Conservation (phyloP, 352 stramenopile genomes). For the Plasmopara halstedii region DNA sequence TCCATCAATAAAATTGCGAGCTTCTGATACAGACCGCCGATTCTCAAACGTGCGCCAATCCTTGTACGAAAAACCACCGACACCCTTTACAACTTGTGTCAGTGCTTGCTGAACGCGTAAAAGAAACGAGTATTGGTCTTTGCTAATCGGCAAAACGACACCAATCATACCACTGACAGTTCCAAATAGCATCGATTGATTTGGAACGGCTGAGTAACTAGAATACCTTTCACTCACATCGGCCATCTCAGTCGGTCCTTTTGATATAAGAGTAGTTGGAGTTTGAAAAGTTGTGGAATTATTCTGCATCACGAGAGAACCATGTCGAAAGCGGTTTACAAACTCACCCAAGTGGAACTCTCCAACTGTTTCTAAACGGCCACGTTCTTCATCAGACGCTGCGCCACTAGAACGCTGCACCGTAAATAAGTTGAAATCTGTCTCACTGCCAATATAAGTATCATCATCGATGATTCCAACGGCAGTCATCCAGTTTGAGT, state of each 20-base stretch:
- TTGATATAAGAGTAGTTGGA: not conserved
- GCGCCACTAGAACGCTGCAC: constrained; percentile 90
- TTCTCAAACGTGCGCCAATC: constrained; percentile 91
- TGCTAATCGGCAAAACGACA: constrained; percentile 87
- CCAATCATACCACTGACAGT: constrained; percentile 96
- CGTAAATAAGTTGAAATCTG: constrained; percentile 94
- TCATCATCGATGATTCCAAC: constrained; percentile 92
- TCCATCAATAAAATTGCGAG: constrained; percentile 93
- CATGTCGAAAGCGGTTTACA: constrained; percentile 93
- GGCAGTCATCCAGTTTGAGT: constrained; percentile 95
- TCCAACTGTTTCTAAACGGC: constrained; percentile 88
- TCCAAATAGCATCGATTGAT: constrained; percentile 86
- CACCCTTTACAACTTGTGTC: constrained; percentile 81
- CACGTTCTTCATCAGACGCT: constrained; percentile 89
- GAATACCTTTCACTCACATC: constrained; percentile 25
- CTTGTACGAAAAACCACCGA: constrained; percentile 91
- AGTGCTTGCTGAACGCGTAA: constrained; percentile 86
- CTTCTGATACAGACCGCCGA: constrained; percentile 72
- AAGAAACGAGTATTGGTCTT: constrained; percentile 89
- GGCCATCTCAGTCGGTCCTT: constrained; percentile 36
- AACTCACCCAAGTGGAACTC: constrained; percentile 96
- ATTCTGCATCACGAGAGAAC: constrained; percentile 93
- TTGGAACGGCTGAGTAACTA: constrained; percentile 6
- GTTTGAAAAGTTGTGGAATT: constrained; percentile 15
- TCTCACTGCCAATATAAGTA: constrained; percentile 93